Evolutionary conservation across 345 rosid genomes (phyloP).

Genomic region (Salix brachista): DNA sequence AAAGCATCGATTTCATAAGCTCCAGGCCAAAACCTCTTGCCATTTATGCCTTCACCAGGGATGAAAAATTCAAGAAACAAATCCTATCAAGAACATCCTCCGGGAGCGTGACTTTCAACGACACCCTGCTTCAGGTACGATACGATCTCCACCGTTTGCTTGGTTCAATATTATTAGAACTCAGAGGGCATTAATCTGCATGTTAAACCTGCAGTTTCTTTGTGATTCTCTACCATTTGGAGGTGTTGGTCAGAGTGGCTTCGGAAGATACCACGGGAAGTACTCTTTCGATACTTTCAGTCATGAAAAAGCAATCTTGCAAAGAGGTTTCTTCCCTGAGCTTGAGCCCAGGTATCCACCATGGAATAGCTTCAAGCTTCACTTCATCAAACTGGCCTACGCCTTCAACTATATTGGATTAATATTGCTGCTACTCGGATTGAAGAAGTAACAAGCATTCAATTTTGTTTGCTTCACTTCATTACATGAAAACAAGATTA

Average conservation of each 20-base stretch:
- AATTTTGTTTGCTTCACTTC: no score
- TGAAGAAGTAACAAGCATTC: conserved; percentile 22
- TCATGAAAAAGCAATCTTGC: conserved; percentile 79
- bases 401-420: conserved; percentile 50
- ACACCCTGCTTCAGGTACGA: conserved; percentile 61
- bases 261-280: conserved; percentile 87
- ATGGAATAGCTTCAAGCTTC: conserved; percentile 68
- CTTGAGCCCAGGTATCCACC: conserved; percentile 80
- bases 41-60: conserved; percentile 57
- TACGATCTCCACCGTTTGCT: not conserved
- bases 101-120: conserved; percentile 70
- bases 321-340: conserved; percentile 57
- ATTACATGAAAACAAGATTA: no score
- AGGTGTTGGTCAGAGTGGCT: conserved; percentile 80
- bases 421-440: conserved; percentile 53
- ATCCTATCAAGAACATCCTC: conserved; percentile 66
- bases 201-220: conserved; percentile 42
- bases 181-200: not conserved
- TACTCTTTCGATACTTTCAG: conserved; percentile 88
- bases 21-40: conserved; percentile 51
- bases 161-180: not conserved
- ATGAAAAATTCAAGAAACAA: conserved; percentile 54
- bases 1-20: conserved; percentile 53
- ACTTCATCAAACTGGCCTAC: conserved; percentile 56
- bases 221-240: conserved; percentile 79